Percentiles rank a stretch among this genome's conserved stretches.
phyloP scores from a whole-genome alignment of 495 filamentous ascomycete species.

The Diplogelasinospora grovesii region DNA sequence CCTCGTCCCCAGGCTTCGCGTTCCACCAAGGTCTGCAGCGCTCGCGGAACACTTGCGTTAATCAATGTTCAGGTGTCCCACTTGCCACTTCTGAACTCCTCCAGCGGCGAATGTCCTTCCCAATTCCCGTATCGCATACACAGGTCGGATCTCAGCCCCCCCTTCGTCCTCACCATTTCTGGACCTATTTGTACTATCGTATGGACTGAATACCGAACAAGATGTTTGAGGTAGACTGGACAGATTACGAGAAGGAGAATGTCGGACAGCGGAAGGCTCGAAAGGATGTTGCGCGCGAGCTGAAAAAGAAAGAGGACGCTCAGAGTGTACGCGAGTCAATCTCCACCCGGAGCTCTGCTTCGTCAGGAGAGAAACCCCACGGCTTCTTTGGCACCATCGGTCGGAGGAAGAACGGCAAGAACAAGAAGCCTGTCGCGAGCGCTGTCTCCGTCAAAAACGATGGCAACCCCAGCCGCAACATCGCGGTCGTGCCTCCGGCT shows the following conservation, averaged over 20 bases:
- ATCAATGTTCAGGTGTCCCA: too few species aligned
- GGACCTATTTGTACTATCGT: too few species aligned
- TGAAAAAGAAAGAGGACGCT: slow-evolving; percentile 23
- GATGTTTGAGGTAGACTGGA: slow-evolving; percentile 51
- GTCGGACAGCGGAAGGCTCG: slow-evolving; percentile 38
- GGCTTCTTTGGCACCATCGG: slow-evolving; percentile 26
- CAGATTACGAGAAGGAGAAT: slow-evolving; percentile 37
- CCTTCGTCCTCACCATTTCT: too few species aligned
- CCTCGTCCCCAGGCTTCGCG: too few species aligned
- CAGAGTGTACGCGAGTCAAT: slow-evolving; percentile 22
- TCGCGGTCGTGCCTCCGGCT: background rate
- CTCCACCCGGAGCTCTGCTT: slow-evolving; percentile 31
- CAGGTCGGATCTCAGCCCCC: too few species aligned
- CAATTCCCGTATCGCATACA: too few species aligned
- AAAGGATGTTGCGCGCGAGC: slow-evolving; percentile 28
- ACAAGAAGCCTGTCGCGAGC: slow-evolving; percentile 15
- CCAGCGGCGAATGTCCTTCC: too few species aligned
- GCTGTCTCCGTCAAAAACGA: too few species aligned
- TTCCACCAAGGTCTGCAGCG: too few species aligned
- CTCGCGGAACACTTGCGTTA: too few species aligned
- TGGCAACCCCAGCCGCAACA: background rate
- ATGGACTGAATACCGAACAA: too few species aligned
- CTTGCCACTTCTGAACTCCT: too few species aligned
- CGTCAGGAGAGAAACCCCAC: slow-evolving; percentile 24
- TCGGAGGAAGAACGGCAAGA: slow-evolving; percentile 19